These are phyloP conservation scores for Xylariaceae sp. DNA, from an alignment of 2,329 filamentous ascomycete species.

Conservation along the genomic window DNA sequence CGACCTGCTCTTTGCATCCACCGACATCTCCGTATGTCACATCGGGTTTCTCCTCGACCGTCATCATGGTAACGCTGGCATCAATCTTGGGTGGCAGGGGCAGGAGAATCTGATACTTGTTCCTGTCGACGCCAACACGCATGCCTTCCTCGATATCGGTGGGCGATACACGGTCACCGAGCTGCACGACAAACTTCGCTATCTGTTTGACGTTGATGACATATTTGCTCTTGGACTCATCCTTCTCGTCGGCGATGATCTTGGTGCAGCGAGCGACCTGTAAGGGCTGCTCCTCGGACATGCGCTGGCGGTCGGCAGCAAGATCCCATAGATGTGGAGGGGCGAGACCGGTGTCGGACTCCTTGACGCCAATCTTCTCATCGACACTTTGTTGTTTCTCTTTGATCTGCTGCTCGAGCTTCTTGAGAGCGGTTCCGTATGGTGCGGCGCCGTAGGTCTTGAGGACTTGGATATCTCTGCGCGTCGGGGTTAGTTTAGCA, in stretches of 20 bases:
- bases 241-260: conserved; percentile 96
- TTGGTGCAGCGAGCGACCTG: conserved; percentile 98
- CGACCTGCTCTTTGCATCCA: conserved; percentile 98
- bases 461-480: conserved; percentile 95
- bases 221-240: conserved; percentile 98
- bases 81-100: conserved; percentile 98
- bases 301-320: conserved; percentile 94
- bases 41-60: conserved; percentile 98
- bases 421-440: conserved; percentile 90
- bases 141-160: conserved; percentile 99
- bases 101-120: conserved; percentile 98
- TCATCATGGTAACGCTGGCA: conserved; percentile 99
- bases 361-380: conserved; percentile 95
- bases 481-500: conserved; percentile 18
- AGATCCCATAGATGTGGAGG: conserved; percentile 99
- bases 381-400: conserved; percentile 98
- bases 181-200: conserved; percentile 97
- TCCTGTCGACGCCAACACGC: conserved; percentile 96
- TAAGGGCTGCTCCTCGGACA: conserved; percentile 96
- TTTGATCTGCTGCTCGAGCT: conserved; percentile 98
- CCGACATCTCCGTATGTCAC: conserved; percentile 98
- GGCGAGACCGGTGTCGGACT: conserved; percentile 97
- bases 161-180: conserved; percentile 93
- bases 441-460: conserved; percentile 98
- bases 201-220: conserved; percentile 99